Percentiles rank a stretch among this genome's conserved stretches.
phyloP scores from a whole-genome alignment of 2,329 filamentous ascomycete genomes.

The Albophoma yamanashiensis region DNA sequence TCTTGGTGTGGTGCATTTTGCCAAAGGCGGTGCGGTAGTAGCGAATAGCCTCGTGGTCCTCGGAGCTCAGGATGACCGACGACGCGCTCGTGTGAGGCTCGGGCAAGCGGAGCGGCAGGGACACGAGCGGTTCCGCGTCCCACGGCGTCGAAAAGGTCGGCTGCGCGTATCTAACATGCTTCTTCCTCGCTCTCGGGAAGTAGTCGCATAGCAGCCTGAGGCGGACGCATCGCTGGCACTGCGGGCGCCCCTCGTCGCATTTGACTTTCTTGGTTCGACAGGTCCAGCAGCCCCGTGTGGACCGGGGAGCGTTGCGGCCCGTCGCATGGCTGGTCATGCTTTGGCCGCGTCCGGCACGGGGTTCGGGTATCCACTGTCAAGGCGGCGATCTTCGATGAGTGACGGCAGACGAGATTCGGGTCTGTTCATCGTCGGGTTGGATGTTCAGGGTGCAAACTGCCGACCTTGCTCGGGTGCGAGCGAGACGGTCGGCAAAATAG shows the following conservation, averaged over 20 bases:
- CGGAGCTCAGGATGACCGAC: conserved; percentile 13
- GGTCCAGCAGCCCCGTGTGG: not conserved
- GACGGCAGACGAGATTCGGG: not conserved
- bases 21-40: conserved; percentile 24
- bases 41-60: conserved; percentile 23
- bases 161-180: not conserved
- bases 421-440: not conserved
- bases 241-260: not conserved
- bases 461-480: not conserved
- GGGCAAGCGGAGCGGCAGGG: not conserved
- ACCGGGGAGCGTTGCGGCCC: not conserved
- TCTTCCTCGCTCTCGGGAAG: not conserved
- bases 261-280: not conserved
- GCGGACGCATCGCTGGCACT: not conserved
- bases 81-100: conserved; percentile 3
- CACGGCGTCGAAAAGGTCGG: not conserved
- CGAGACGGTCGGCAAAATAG: no score
- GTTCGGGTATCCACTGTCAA: no score
- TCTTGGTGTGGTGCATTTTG: conserved; percentile 23
- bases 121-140: not conserved
- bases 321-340: not conserved
- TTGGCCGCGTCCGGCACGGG: not conserved
- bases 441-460: not conserved
- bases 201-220: not conserved
- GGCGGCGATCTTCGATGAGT: not conserved